Evolutionary conservation across 768 basidiomycete genomes (phyloP).

Genomic region (Boletus bicolor): DNA sequence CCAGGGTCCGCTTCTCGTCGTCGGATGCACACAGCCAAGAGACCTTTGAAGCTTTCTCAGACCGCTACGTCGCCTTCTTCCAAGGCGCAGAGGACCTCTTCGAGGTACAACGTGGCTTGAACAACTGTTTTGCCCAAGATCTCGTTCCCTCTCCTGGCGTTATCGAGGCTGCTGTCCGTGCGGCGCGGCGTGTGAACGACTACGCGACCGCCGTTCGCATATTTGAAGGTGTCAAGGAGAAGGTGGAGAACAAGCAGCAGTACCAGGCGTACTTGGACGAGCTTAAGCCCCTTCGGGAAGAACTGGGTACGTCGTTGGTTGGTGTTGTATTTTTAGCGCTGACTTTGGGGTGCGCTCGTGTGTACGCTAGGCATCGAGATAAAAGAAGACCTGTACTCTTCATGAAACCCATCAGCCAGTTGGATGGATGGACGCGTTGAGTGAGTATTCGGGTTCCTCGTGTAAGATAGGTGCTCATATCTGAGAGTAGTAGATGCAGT

Average conservation of each 20-base stretch:
- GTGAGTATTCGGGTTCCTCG: constrained; percentile 10
- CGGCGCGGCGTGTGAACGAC: constrained; percentile 91
- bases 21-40: constrained; percentile 77
- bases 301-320: constrained; percentile 64
- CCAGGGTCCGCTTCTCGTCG: constrained; percentile 33
- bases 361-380: constrained; percentile 46
- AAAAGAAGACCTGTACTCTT: constrained; percentile 62
- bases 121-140: constrained; percentile 99
- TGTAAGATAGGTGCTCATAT: constrained; percentile 1
- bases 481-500: constrained; percentile 25
- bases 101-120: constrained; percentile 97
- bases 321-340: neutral
- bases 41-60: constrained; percentile 90
- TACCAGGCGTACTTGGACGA: constrained; percentile 93
- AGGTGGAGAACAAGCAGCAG: constrained; percentile 96
- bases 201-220: constrained; percentile 95
- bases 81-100: constrained; percentile 91
- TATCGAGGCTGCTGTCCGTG: constrained; percentile 83
- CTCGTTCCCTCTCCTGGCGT: constrained; percentile 84
- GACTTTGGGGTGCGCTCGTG: neutral
- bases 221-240: constrained; percentile 94
- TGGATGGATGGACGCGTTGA: constrained; percentile 13
- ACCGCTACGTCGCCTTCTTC: constrained; percentile 94
- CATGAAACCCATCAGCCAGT: constrained; percentile 28
- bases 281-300: constrained; percentile 81